Conservation (phyloP, 768 basidiomycete genomes). For the Clitopilus passeckerianus region DNA sequence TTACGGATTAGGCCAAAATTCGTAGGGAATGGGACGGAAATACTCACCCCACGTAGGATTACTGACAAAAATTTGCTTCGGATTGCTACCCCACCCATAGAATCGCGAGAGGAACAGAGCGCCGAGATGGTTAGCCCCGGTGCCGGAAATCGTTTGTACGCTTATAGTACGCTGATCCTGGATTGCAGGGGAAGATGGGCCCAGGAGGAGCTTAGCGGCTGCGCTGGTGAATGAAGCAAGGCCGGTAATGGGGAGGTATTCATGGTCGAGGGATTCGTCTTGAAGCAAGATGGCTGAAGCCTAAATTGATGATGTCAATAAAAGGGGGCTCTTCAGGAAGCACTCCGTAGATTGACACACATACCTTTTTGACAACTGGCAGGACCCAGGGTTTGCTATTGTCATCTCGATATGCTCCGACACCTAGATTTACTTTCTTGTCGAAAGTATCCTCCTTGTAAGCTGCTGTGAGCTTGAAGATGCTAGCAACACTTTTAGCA, state of each 20-base stretch:
- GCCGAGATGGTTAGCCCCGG: constrained; percentile 92
- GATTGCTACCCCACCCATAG: constrained; percentile 67
- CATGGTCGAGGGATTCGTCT: constrained; percentile 78
- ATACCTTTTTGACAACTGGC: constrained; percentile 84
- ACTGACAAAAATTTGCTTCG: constrained; percentile 71
- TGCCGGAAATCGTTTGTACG: constrained; percentile 94
- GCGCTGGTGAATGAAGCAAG: constrained; percentile 76
- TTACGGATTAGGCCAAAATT: not conserved
- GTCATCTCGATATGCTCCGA: constrained; percentile 90
- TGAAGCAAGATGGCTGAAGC: constrained; percentile 67
- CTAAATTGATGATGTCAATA: constrained; percentile 28
- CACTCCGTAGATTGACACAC: not conserved
- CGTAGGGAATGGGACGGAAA: not conserved
- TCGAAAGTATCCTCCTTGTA: constrained; percentile 77
- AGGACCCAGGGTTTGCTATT: constrained; percentile 88
- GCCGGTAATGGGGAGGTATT: constrained; percentile 90
- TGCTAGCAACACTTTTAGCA: constrained; percentile 39
- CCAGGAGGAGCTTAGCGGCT: constrained; percentile 81
- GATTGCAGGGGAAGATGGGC: constrained; percentile 65
- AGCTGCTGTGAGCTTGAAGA: constrained; percentile 86
- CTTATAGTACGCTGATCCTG: constrained; percentile 67
- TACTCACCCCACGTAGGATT: constrained; percentile 91
- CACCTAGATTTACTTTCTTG: constrained; percentile 87
- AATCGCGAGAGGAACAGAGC: constrained; percentile 82
- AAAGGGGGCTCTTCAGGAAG: not conserved